Base-by-base conservation (phyloP, 495 filamentous ascomycete species). In the Aspergillus avenaceus region DNA sequence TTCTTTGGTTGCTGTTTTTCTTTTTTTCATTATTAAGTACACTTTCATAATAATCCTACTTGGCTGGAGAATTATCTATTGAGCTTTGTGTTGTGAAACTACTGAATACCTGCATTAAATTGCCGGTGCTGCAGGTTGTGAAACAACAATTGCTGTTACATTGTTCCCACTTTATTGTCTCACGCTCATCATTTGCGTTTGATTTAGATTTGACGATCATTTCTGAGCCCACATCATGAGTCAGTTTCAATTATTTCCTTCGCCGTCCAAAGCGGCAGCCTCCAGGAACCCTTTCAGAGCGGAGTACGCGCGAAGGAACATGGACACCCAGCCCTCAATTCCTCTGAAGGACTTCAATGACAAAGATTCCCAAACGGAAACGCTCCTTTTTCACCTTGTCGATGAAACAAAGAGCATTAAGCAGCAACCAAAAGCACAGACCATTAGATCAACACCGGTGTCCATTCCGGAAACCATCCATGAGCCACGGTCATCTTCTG, bases 211-310 rank as follows among this genome's bases (percentile, higher is more conserved):
- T 14, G 5, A 45, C 29, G n/a, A 45, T 25, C 19, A 53, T 28
- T 19, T 23, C 22, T 36, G 32, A 37, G 37, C 8, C 36, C 16
- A 18, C 52, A 61, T 28, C 22, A 72, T 71, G 69, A 72, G 57
- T 54, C 70, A 73, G 49, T 76, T 83, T 47, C 75, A 80, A 55
- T 62, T 83, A 40, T 82, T 83, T 43, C 80, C 80, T 29, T 65
- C 80, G 16, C 71, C 73, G 23, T 69, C 74, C 9, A 64, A 65
- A 45, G 55, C 54, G 13, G 72, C 60, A 56, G 63, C 47, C 46
- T 61, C 55, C 58, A 76, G 64, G 58, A 72, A 64, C 51, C 70
- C 67, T 5, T 70, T 69, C 54, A 63, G 58, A 23, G 64, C 54
- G 50, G 63, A 56, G 28, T 49, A 49, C 34, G 64, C 55, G 46